Evolutionary conservation across 1,284 basidiomycete genomes (phyloP).

Genomic region (Heterobasidion parviporum): DNA sequence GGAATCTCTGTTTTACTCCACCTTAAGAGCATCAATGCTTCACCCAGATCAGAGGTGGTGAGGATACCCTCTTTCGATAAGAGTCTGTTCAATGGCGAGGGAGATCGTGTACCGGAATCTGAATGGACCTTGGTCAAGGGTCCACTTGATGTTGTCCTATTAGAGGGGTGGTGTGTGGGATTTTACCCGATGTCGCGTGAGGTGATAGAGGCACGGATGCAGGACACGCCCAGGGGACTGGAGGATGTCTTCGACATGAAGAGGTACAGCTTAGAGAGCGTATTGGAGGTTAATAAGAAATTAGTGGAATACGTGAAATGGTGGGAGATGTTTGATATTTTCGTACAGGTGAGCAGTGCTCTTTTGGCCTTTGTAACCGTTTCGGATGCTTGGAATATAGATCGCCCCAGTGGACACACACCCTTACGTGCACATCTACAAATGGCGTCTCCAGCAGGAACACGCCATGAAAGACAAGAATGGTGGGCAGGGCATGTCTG

Average conservation of each 20-base stretch:
- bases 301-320: conserved; percentile 52
- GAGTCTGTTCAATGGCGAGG: conserved; percentile 68
- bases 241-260: conserved; percentile 29
- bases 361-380: neutral
- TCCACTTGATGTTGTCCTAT: conserved; percentile 76
- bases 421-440: conserved; percentile 54
- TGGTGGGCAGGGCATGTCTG: conserved; percentile 81
- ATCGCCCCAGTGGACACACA: conserved; percentile 38
- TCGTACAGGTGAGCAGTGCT: conserved; percentile 48
- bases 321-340: conserved; percentile 63
- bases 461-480: conserved; percentile 78
- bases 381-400: conserved; percentile 23
- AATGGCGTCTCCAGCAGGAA: conserved; percentile 84
- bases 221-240: conserved; percentile 27
- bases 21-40: conserved; percentile 40
- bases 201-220: conserved; percentile 35
- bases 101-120: conserved; percentile 60
- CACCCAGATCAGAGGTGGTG: conserved; percentile 22
- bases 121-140: conserved; percentile 31
- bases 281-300: conserved; percentile 54
- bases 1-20: conserved; percentile 44
- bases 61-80: conserved; percentile 84
- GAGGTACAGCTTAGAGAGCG: conserved; percentile 31
- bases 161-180: conserved; percentile 83
- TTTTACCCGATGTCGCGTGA: conserved; percentile 49